Base-by-base conservation (phyloP, 345 rosid genomes). In the Sapria himalayana region DNA sequence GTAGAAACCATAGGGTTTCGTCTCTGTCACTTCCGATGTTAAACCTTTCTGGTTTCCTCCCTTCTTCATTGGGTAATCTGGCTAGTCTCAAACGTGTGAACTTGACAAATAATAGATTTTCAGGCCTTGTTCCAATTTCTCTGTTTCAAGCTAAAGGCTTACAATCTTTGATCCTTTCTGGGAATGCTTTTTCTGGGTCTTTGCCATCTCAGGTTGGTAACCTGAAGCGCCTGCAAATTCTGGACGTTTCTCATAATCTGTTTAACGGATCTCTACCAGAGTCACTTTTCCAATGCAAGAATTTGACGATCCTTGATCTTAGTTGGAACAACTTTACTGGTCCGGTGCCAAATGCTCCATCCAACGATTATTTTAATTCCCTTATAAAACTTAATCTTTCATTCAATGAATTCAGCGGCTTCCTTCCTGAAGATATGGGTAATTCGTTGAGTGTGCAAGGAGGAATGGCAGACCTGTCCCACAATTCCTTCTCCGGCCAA, bases 391-490 rank as follows among this genome's bases (percentile, higher is more conserved):
- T 89, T 18, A 72, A 79, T 59, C 75, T 89, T 38, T 72, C 95
- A n/a, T 74, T 69, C 56, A 89, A 89, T 50, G 56, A 52, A 34
- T 65, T 89, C 62, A 62, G 54, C 34, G 92, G 95, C 33, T 60
- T 74, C 2, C 66, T 89, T 29, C 92, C 95, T 19, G 41, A 58
- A 43, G 92, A 74, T 50, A 45, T 72, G 11, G 98, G 95, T 13
- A 82, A 89, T 36, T 57, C 79, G 64, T 82, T 95, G 44, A 71
- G 62, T 35, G 46, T 82, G 39, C 98, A 89, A 77, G 98, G n/a
- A n/a, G 67, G 93, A 41, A 89, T 95, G 45, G 92, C 64, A 61
- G 98, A 89, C 70, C 73, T 84, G 63, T 79, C 95, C 40, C 98
- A 77, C 55, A 89, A 84, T 56, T 51, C 53, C 29, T 76, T 89